phyloP scores from a whole-genome alignment of 805 yeast species.

The Candida sithepensis region DNA sequence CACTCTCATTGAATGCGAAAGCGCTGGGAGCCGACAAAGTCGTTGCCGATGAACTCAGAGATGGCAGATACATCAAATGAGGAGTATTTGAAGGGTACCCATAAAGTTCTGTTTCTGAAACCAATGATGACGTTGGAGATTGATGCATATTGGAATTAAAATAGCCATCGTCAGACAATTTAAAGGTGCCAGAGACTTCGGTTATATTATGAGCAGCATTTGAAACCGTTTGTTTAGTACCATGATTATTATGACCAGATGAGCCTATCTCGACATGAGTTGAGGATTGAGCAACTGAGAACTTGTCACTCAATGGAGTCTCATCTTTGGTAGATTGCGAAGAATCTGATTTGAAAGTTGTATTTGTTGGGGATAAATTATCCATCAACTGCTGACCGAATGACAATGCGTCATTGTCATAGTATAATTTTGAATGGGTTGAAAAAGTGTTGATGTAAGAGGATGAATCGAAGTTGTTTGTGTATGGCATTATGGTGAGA shows the following conservation, averaged over 20 bases:
- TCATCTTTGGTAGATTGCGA: background rate
- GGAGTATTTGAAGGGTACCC: background rate
- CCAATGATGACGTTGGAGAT: background rate
- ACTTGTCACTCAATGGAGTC: background rate
- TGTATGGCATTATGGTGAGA: background rate
- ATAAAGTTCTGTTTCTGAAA: background rate
- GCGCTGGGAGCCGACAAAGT: background rate
- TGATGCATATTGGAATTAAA: background rate
- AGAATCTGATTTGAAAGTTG: background rate
- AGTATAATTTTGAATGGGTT: background rate
- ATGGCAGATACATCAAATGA: background rate
- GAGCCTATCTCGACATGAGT: too few species aligned
- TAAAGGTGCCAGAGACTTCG: too few species aligned
- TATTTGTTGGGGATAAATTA: constrained; percentile 1
- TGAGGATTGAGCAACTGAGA: background rate
- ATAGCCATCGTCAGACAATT: background rate
- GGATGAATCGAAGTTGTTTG: background rate
- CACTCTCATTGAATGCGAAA: background rate
- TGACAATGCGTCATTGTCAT: background rate
- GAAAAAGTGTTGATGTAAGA: background rate
- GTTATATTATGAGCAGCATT: too few species aligned
- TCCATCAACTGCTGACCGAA: constrained; percentile 3
- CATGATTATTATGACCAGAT: too few species aligned
- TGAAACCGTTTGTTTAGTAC: too few species aligned
- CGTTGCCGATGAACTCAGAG: background rate